Percentiles rank a stretch among this genome's conserved stretches.
These are phyloP conservation scores for Coemansia sp. DNA, from an alignment of 192 early-diverging fungal species.

Conservation along the genomic window DNA sequence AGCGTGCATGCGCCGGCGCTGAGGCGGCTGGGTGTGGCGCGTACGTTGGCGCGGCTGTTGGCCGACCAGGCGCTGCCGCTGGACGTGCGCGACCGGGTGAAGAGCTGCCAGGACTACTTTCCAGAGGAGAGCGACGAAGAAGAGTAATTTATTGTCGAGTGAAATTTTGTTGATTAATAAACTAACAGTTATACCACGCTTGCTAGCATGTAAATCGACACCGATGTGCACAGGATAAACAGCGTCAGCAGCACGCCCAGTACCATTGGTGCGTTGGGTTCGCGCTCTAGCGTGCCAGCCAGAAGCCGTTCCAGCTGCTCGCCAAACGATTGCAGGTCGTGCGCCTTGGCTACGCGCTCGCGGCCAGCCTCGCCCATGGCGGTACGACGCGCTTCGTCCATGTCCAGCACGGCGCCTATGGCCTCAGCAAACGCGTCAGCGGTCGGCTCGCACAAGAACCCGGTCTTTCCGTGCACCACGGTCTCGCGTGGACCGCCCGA, in stretches of 20 bases:
- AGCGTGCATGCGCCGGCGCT: constrained; percentile 17
- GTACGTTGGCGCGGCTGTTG: constrained; percentile 25
- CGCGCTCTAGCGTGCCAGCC: constrained; percentile 33
- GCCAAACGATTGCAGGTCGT: constrained; percentile 64
- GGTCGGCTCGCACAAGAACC: constrained; percentile 67
- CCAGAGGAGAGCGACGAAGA: neutral
- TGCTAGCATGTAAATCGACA: constrained; percentile 8
- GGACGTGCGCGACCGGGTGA: constrained; percentile 46
- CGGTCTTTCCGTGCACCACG: constrained; percentile 69
- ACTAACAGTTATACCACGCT: neutral
- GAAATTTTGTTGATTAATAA: no score
- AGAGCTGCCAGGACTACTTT: constrained; percentile 45
- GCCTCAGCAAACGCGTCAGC: constrained; percentile 66
- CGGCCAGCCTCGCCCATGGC: constrained; percentile 70
- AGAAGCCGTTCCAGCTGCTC: constrained; percentile 68
- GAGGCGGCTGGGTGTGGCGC: constrained; percentile 15
- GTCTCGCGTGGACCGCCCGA: constrained; percentile 87
- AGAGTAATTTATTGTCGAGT: no score
- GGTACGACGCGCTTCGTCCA: constrained; percentile 17
- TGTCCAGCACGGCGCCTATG: constrained; percentile 56
- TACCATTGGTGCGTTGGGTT: constrained; percentile 22
- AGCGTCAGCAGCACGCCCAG: constrained; percentile 38
- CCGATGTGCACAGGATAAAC: constrained; percentile 33
- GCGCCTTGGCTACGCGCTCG: constrained; percentile 49
- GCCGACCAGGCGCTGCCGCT: constrained; percentile 19